Base-by-base conservation (phyloP, 305 asterid species). In the Plantago coronopus region DNA sequence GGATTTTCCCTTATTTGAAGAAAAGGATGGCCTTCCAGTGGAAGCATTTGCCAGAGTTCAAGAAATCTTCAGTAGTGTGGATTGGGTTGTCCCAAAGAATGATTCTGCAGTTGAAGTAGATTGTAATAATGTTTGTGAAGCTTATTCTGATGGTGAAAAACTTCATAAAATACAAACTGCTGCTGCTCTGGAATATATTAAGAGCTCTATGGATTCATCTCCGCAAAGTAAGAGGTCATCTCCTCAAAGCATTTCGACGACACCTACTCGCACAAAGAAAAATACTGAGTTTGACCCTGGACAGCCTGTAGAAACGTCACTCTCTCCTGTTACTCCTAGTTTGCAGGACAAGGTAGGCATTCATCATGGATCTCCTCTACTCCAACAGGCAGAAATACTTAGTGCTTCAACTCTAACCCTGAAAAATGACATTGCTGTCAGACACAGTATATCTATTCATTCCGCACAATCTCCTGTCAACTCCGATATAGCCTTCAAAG, bases 31-130 rank as follows among this genome's bases (percentile, higher is more conserved):
- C 71, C 98, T 91, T 61, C 95, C 98, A 45, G 84, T 71, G 74
- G 98, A 91, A 78, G 97, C 96, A 66, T 91, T 91, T 78, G 94
- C 84, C 69, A 91, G 74, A 75, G 95, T 83, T 70, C 89, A 84
- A 68, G 96, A 91, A 68, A 84, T 91, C 31, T 91, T 91, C 68
- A 91, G 69, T 74, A 79, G 81, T 64, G 96, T 91, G 72, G 98
- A 91, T 75, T 91, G 98, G 96, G 68, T 80, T 64, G 78, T 65
- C 63, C 90, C 89, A 11, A 84, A 79, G 67, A 83, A 78, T 37
- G 95, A 81, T 72, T 69, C 79, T 57, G 79, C 88, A 53, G 83
- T 71, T 62, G 83, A 79, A 69, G 80, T 74, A 64, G 75, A 82
- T 64, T 59, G 75, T 78, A 27, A 68, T 68, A 42, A 74, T 63